Evolutionary conservation across 2,329 filamentous ascomycete genomes (phyloP), one percentile per base, ranked within the genome.

Genomic region (Aspergillus hiratsukae): DNA sequence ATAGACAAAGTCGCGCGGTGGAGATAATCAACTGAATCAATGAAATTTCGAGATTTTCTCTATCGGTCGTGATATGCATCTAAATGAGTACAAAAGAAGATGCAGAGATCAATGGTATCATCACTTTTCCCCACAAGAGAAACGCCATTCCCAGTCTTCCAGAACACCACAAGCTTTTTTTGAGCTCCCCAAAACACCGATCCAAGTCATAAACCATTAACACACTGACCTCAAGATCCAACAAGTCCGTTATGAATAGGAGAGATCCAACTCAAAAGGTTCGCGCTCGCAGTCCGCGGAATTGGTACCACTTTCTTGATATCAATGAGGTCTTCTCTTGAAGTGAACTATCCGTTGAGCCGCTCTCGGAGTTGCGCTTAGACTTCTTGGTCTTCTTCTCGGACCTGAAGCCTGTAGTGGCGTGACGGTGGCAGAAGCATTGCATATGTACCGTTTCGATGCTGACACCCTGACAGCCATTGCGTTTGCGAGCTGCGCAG

Each of bases 381-480:
- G 54, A 54, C 56, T 66, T 69, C 55, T 63, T 63, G n/a, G 56
- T 64, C 53, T 70, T 68, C 37, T 68, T 68, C 63, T 71, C 67
- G 2, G 65, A 63, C 57, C 63, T 68, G 60, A 70, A 74, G 25
- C 64, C 63, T 21, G 58, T 69, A 9, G 64, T 69, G 27, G 70
- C 71, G 48, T 75, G 72, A 2, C 59, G 58, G 54, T 71, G 63
- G 60, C 72, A 75, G 62, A 72, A 75, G 52, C 72, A 74, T 46
- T 75, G 70, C 71, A 75, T 69, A 43, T 69, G 70, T 2, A 74
- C 70, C 2, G 69, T 71, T 51, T 75, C 69, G n/a, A 70, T 58
- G 37, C 63, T 66, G 17, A 72, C 50, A 1, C 69, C 69, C 10
- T 66, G 62, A 35, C 72, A 74, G 52, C 56, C 62, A 45, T 67